Percentiles rank a stretch among this genome's conserved stretches.
These are phyloP conservation scores for Pulveroboletus frians DNA, from an alignment of 768 basidiomycete genomes.

Conservation along the genomic window DNA sequence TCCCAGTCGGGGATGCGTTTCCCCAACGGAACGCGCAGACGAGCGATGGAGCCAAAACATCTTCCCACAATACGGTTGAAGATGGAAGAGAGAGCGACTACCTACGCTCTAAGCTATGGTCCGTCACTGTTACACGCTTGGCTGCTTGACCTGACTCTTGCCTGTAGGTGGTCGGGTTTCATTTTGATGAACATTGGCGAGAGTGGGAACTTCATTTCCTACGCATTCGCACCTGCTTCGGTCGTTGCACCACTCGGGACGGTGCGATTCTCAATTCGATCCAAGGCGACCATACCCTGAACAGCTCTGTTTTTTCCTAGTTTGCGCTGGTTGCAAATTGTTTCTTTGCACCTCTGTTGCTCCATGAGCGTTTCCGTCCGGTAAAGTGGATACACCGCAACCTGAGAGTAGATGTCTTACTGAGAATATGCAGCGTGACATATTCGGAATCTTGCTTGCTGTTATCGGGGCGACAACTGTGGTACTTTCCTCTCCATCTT, in stretches of 20 bases:
- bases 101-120: constrained; percentile 83
- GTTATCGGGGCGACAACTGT: constrained; percentile 89
- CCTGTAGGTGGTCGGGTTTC: constrained; percentile 81
- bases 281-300: neutral
- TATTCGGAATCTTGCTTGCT: constrained; percentile 74
- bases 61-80: constrained; percentile 19
- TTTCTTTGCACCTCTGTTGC: constrained; percentile 82
- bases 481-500: constrained; percentile 74
- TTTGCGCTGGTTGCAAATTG: constrained; percentile 95
- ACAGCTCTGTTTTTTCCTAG: constrained; percentile 31
- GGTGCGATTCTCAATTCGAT: constrained; percentile 41
- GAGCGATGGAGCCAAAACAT: constrained; percentile 5
- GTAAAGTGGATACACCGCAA: constrained; percentile 33
- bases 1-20: constrained; percentile 40
- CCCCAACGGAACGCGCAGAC: constrained; percentile 18
- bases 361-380: constrained; percentile 77
- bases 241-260: constrained; percentile 94
- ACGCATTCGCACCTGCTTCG: constrained; percentile 88
- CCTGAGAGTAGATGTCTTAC: constrained; percentile 11
- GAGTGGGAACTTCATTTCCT: constrained; percentile 84
- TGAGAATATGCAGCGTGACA: constrained; percentile 51
- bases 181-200: constrained; percentile 89
- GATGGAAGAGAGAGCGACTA: constrained; percentile 65
- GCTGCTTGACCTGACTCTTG: neutral
- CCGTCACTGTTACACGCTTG: constrained; percentile 17